Conservation (phyloP, 331 rosid genomes). For the Stylosanthes scabra region DNA sequence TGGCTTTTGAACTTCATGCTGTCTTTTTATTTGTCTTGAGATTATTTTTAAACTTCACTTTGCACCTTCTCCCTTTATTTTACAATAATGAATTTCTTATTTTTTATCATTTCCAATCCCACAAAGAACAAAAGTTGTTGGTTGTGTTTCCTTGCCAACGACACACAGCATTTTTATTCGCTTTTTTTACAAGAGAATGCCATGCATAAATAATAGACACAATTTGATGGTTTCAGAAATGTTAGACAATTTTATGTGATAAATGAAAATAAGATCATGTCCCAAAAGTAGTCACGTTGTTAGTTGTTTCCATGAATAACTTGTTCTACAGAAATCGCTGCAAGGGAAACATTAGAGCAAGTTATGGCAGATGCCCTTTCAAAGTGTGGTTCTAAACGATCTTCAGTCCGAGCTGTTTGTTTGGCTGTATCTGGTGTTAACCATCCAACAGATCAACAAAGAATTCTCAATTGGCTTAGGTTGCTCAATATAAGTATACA, state of each 20-base stretch:
- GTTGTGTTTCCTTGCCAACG: slow-evolving; percentile 12
- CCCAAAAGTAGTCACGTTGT: slow-evolving; percentile 20
- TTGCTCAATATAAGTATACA: slow-evolving; percentile 42
- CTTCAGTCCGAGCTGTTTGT: slow-evolving; percentile 92
- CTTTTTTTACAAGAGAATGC: neutral
- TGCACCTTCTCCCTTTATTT: slow-evolving; percentile 13
- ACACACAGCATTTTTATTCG: neutral
- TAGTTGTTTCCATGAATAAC: slow-evolving; percentile 34
- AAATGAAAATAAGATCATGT: slow-evolving; percentile 33
- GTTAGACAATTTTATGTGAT: slow-evolving; percentile 23
- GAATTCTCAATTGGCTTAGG: slow-evolving; percentile 88
- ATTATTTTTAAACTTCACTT: slow-evolving; percentile 1
- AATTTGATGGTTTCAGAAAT: slow-evolving; percentile 6
- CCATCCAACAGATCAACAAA: slow-evolving; percentile 89
- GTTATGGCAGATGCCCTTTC: slow-evolving; percentile 90
- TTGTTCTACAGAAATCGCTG: slow-evolving; percentile 75
- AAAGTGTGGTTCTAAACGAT: slow-evolving; percentile 74
- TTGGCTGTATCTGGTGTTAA: slow-evolving; percentile 92
- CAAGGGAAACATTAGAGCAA: slow-evolving; percentile 85
- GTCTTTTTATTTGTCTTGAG: slow-evolving; percentile 15
- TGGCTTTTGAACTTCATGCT: neutral
- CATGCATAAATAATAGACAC: neutral
- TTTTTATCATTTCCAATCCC: neutral
- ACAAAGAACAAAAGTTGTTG: neutral
- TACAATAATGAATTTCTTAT: slow-evolving; percentile 7